These are phyloP conservation scores for Suaeda aralocaspica DNA, from an alignment of 148 eudicot species.

Conservation along the genomic window DNA sequence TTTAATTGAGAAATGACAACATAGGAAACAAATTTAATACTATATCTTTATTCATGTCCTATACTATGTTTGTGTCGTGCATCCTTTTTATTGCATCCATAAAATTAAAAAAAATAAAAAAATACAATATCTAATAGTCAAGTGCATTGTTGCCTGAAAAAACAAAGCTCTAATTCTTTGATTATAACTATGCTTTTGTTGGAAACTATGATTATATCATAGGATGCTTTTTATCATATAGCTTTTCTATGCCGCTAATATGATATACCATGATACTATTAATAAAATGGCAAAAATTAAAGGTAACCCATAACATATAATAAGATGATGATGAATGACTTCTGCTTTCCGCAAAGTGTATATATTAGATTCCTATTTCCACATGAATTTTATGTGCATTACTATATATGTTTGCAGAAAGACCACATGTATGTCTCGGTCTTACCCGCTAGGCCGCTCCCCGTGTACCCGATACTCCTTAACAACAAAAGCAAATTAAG, in stretches of 20 bases:
- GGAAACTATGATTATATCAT: conserved; percentile 9
- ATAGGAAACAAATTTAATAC: too few species aligned
- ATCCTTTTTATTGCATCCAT: too few species aligned
- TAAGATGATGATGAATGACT: background rate
- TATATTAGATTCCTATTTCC: conserved; percentile 14
- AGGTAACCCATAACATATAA: background rate
- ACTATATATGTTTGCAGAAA: background rate
- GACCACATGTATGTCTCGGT: conserved; percentile 1
- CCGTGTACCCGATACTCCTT: too few species aligned
- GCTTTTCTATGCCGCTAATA: background rate
- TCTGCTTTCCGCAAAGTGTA: conserved; percentile 3
- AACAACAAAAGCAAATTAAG: too few species aligned
- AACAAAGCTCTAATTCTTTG: too few species aligned
- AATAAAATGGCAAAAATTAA: too few species aligned
- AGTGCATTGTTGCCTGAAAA: background rate
- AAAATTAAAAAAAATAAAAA: too few species aligned
- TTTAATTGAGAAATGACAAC: too few species aligned
- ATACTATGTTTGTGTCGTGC: too few species aligned
- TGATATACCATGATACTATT: too few species aligned
- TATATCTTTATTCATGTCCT: too few species aligned
- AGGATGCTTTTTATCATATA: conserved; percentile 4
- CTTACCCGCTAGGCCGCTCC: background rate
- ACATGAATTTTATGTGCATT: conserved; percentile 1
- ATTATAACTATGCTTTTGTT: background rate
- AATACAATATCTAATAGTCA: background rate